Evolutionary conservation across 345 rosid genomes (phyloP).

Genomic region (Syzygium jambos): DNA sequence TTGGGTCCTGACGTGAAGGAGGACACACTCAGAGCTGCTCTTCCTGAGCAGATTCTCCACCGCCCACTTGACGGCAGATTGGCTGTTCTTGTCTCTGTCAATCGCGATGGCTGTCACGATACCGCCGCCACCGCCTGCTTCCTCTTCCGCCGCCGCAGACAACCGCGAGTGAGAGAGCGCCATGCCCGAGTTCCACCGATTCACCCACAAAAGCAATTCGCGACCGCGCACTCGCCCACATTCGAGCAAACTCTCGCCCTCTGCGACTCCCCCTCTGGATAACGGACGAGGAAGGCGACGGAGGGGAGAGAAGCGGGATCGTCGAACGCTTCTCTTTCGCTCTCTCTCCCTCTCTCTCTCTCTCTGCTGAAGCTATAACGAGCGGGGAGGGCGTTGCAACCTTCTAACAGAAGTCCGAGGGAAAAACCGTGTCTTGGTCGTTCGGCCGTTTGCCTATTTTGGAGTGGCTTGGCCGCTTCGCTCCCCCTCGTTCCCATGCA

Average conservation of each 20-base stretch:
- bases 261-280: not conserved
- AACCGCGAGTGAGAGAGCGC: not conserved
- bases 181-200: not conserved
- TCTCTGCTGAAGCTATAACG: not conserved
- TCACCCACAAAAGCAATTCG: not conserved
- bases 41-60: conserved; percentile 27
- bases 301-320: not conserved
- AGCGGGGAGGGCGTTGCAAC: not conserved
- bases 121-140: not conserved
- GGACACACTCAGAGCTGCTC: conserved; percentile 8
- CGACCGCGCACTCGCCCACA: not conserved
- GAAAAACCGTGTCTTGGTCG: not conserved
- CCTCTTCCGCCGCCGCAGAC: not conserved
- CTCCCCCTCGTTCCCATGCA: not conserved
- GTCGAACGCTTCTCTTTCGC: not conserved
- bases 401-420: not conserved
- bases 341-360: not conserved
- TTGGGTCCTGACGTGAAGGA: conserved; percentile 32
- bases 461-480: not conserved
- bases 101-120: conserved; percentile 34
- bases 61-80: conserved; percentile 49
- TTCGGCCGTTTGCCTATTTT: not conserved
- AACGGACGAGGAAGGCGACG: not conserved
- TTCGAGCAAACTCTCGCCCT: not conserved
- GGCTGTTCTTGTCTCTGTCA: conserved; percentile 42